A percentile compares a stretch with the other conserved stretches of the same genome.
These are phyloP conservation scores for Populus tremula DNA, from an alignment of 345 rosid species.

Conservation along the genomic window DNA sequence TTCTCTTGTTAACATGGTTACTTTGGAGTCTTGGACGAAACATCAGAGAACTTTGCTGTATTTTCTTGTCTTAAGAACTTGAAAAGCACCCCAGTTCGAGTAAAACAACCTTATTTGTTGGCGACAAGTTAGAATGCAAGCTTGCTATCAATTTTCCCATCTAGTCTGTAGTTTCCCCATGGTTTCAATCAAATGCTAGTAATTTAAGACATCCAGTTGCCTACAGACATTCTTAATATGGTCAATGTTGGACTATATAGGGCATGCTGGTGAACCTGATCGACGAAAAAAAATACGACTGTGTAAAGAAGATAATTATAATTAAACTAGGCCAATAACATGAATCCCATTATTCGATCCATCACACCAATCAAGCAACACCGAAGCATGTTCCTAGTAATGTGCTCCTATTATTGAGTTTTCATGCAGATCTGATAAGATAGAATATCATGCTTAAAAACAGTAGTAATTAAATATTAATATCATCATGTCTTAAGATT, in stretches of 20 bases:
- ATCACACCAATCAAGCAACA: conserved; percentile 12
- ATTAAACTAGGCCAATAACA: conserved; percentile 25
- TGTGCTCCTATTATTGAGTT: conserved; percentile 24
- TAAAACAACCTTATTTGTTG: too few relatives aligned
- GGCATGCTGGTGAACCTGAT: not conserved
- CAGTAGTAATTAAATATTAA: not conserved
- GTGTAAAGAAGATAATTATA: not conserved
- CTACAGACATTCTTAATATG: not conserved
- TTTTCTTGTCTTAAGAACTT: not conserved
- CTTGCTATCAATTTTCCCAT: not conserved
- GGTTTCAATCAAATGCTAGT: not conserved
- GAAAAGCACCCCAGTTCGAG: not conserved
- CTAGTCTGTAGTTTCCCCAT: not conserved
- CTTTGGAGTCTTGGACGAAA: not conserved
- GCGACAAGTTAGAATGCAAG: not conserved
- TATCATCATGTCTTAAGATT: conserved; percentile 8
- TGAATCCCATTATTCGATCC: conserved; percentile 35
- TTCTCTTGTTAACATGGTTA: not conserved
- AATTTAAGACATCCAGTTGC: not conserved
- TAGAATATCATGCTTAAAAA: not conserved
- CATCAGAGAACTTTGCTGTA: not conserved
- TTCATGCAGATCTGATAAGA: conserved; percentile 34
- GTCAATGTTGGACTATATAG: conserved; percentile 2
- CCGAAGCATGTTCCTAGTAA: conserved; percentile 14
- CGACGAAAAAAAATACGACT: not conserved